These are phyloP conservation scores for Adansonia digitata DNA, from an alignment of 345 rosid genomes.

Conservation along the genomic window DNA sequence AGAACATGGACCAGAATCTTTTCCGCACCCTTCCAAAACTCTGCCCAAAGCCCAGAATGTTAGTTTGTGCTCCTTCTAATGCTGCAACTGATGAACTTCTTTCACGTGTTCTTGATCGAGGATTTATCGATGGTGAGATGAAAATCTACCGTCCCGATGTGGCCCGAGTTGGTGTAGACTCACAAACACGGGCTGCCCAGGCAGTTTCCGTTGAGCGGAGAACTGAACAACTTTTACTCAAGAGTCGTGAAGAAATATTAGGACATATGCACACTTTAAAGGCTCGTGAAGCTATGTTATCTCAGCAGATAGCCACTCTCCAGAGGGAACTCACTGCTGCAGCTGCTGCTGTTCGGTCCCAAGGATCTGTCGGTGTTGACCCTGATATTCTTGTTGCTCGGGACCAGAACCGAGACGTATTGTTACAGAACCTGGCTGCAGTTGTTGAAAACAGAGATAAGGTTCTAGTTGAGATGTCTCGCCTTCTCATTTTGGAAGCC, in stretches of 20 bases:
- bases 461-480: slow-evolving; percentile 95
- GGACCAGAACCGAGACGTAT: slow-evolving; percentile 80
- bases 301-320: slow-evolving; percentile 73
- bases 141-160: slow-evolving; percentile 96
- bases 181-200: slow-evolving; percentile 97
- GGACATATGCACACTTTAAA: slow-evolving; percentile 84
- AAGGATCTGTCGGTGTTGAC: slow-evolving; percentile 97
- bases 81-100: slow-evolving; percentile 99
- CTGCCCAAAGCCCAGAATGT: slow-evolving; percentile 96
- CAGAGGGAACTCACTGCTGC: slow-evolving; percentile 70
- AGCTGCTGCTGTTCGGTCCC: slow-evolving; percentile 76
- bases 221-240: slow-evolving; percentile 79
- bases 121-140: slow-evolving; percentile 99
- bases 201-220: slow-evolving; percentile 99
- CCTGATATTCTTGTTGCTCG: slow-evolving; percentile 88
- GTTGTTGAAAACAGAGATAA: slow-evolving; percentile 93
- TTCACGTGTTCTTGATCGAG: slow-evolving; percentile 95
- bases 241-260: slow-evolving; percentile 77
- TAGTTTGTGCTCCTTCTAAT: slow-evolving; percentile 99
- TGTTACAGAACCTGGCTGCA: slow-evolving; percentile 92
- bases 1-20: slow-evolving; percentile 97
- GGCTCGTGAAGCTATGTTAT: slow-evolving; percentile 67
- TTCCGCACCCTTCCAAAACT: slow-evolving; percentile 90
- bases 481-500: slow-evolving; percentile 78
- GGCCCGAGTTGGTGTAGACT: slow-evolving; percentile 96